Percentiles rank a stretch among this genome's conserved stretches.
These are phyloP conservation scores for Pseudozyma sp. DNA, from an alignment of 1,284 basidiomycete species.

Conservation along the genomic window DNA sequence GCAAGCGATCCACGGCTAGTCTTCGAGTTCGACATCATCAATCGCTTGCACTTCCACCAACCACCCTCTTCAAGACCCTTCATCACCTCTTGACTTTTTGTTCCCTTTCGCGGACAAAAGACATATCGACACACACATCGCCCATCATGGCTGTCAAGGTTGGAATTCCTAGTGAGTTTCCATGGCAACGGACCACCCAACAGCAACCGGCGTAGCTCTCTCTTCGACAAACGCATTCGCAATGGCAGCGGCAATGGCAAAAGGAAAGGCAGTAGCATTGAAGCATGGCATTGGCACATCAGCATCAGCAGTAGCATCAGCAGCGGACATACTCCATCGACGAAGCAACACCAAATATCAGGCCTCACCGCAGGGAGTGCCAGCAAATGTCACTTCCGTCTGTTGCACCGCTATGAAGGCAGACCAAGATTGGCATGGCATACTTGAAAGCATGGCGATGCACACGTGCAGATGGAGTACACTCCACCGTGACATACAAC, in stretches of 20 bases:
- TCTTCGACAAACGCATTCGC: constrained; percentile 10
- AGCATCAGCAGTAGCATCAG: background rate
- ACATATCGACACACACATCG: constrained; percentile 39
- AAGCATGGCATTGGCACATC: constrained; percentile 1
- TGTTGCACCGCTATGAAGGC: too few species aligned
- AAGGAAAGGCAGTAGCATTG: constrained; percentile 1
- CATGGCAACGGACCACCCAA: constrained; percentile 13
- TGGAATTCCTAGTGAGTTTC: constrained; percentile 64
- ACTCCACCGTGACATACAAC: too few species aligned
- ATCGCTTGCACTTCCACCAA: constrained; percentile 44
- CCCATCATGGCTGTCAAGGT: constrained; percentile 62
- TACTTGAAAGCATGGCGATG: too few species aligned
- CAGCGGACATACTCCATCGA: background rate
- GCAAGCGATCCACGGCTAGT: constrained; percentile 15
- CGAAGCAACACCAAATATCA: too few species aligned
- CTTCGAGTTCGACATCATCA: constrained; percentile 41
- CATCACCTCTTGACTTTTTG: constrained; percentile 40
- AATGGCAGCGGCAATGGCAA: constrained; percentile 8
- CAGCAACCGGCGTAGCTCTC: constrained; percentile 16
- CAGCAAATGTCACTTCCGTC: too few species aligned
- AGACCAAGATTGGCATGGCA: too few species aligned
- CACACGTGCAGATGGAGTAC: too few species aligned
- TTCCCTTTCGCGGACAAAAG: constrained; percentile 46
- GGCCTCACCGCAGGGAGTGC: too few species aligned
- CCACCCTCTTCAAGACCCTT: constrained; percentile 48